A percentile compares a stretch with the other conserved stretches of the same genome.
Conservation (phyloP, 202 grass and related monocot genomes). For the Setaria viridis region DNA sequence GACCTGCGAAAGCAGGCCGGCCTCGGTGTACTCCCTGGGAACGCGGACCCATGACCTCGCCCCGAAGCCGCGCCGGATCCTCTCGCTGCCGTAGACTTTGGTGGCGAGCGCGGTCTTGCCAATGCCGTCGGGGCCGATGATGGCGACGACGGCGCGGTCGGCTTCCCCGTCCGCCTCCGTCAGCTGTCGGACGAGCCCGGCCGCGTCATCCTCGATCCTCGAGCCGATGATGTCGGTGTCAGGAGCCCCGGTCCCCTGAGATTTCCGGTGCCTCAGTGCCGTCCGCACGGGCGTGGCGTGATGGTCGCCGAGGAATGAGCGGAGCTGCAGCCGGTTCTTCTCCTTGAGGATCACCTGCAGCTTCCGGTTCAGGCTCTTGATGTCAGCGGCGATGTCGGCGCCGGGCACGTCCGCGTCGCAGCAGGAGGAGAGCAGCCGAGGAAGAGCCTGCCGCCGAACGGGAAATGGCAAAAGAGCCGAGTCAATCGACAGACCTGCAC, state of each 20-base stretch:
- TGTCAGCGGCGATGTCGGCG: constrained; percentile 30
- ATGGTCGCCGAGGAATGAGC: constrained; percentile 10
- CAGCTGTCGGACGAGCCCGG: constrained; percentile 34
- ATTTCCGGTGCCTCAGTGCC: background rate
- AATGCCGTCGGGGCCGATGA: constrained; percentile 58
- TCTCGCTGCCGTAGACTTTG: constrained; percentile 60
- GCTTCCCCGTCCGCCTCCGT: background rate
- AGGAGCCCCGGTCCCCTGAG: background rate
- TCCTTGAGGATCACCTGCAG: constrained; percentile 60
- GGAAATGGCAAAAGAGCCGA: background rate
- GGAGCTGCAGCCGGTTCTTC: constrained; percentile 59
- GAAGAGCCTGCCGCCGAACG: constrained; percentile 44
- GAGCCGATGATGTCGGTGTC: constrained; percentile 37
- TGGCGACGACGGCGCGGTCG: constrained; percentile 49
- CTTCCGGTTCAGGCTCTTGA: constrained; percentile 60
- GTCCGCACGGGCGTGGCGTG: background rate
- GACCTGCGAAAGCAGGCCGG: constrained; percentile 59
- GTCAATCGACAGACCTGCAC: background rate
- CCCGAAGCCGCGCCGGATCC: constrained; percentile 50
- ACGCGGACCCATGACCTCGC: constrained; percentile 59
- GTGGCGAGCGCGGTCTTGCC: constrained; percentile 75
- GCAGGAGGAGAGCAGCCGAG: constrained; percentile 64
- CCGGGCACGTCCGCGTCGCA: constrained; percentile 44
- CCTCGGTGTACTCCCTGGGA: constrained; percentile 45
- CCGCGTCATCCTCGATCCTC: constrained; percentile 48